These are phyloP conservation scores for Iris macrosiphon DNA, from an alignment of 106 monocot species.

Conservation along the genomic window DNA sequence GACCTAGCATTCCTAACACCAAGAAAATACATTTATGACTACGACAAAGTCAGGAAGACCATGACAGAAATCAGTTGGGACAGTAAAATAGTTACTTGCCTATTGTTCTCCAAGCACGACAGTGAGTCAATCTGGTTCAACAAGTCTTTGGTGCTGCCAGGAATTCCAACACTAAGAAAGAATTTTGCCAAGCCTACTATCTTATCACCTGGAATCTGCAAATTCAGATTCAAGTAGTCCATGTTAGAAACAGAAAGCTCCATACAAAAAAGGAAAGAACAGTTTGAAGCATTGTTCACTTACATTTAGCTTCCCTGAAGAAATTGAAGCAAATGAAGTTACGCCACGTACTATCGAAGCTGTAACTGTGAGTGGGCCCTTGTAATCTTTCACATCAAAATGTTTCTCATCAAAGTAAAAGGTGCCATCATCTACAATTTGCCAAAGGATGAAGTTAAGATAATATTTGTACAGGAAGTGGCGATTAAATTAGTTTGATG, in stretches of 20 bases:
- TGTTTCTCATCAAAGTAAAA: conserved; percentile 90
- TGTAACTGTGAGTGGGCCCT: conserved; percentile 64
- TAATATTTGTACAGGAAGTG: too few species aligned
- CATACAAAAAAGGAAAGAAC: too few species aligned
- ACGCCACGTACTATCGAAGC: conserved; percentile 70
- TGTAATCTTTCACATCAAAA: conserved; percentile 61
- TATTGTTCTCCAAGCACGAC: conserved; percentile 78
- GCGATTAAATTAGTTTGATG: too few species aligned
- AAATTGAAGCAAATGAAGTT: conserved; percentile 55
- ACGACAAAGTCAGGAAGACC: too few species aligned
- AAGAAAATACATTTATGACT: too few species aligned
- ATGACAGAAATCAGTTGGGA: too few species aligned
- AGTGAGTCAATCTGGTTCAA: conserved; percentile 83
- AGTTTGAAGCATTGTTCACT: conserved; percentile 7
- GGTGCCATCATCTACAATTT: conserved; percentile 71
- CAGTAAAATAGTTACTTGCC: too few species aligned
- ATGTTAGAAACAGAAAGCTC: conserved; percentile 13
- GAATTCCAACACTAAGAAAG: conserved; percentile 75
- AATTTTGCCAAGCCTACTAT: conserved; percentile 88
- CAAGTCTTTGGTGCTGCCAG: conserved; percentile 77
- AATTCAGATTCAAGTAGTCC: conserved; percentile 8
- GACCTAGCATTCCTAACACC: too few species aligned
- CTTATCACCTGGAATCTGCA: conserved; percentile 77
- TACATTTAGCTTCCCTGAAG: conserved; percentile 74
- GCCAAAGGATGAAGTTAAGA: conserved; percentile 3